phyloP scores from a whole-genome alignment of 2,329 filamentous ascomycete species.

The Byssothecium circinans region DNA sequence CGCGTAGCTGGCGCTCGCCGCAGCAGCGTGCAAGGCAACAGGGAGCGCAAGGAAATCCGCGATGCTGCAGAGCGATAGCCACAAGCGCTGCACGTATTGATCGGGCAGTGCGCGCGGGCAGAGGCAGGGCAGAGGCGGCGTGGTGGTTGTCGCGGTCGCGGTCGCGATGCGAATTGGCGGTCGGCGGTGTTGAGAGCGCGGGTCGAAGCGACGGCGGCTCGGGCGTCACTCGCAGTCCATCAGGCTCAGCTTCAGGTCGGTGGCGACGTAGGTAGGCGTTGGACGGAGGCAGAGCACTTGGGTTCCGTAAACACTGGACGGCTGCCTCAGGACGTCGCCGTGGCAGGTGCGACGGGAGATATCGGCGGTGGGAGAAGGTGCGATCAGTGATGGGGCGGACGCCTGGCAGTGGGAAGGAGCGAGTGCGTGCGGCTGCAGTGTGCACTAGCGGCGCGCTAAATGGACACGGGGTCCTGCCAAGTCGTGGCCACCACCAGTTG shows the following conservation, averaged over 20 bases:
- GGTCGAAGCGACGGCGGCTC: constrained; percentile 21
- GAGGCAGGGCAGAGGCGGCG: constrained; percentile 11
- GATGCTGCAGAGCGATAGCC: too few species aligned
- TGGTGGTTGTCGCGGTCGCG: too few species aligned
- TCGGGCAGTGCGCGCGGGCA: constrained; percentile 10
- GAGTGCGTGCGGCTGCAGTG: constrained; percentile 16
- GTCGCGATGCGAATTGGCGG: constrained; percentile 10
- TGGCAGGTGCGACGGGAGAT: constrained; percentile 24
- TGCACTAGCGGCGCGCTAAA: too few species aligned
- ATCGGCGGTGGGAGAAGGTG: constrained; percentile 23
- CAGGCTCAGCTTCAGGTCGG: too few species aligned
- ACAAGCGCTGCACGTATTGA: too few species aligned
- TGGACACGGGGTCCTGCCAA: too few species aligned
- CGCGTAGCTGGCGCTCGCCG: constrained; percentile 28
- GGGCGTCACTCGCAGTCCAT: constrained; percentile 20
- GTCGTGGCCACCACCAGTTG: too few species aligned
- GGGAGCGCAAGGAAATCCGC: constrained; percentile 11
- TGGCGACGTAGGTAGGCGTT: constrained; percentile 8
- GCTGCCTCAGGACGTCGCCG: constrained; percentile 24
- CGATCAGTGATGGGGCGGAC: too few species aligned
- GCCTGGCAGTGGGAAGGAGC: constrained; percentile 12
- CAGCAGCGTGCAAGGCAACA: too few species aligned
- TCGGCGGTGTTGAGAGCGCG: constrained; percentile 15
- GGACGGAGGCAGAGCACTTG: neutral
- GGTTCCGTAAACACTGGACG: too few species aligned